phyloP scores from a whole-genome alignment of 805 yeast genomes.

The Scheffersomyces spartinae region DNA sequence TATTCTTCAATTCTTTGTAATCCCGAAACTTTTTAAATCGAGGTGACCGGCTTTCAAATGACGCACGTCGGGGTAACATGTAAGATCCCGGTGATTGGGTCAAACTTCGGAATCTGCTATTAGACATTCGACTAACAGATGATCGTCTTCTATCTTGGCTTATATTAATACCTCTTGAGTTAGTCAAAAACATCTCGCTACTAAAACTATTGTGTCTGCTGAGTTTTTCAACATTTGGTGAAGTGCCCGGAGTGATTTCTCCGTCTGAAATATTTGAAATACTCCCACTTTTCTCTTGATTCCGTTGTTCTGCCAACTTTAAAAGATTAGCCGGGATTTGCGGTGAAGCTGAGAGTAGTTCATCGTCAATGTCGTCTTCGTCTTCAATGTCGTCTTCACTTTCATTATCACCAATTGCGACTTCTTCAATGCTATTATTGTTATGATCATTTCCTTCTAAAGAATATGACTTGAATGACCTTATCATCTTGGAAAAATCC shows the following conservation, averaged over 20 bases:
- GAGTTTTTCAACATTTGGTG: slow-evolving; percentile 12
- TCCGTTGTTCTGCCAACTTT: slow-evolving; percentile 40
- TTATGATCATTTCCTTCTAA: not conserved
- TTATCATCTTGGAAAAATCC: not conserved
- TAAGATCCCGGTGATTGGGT: too few species aligned
- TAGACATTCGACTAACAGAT: slow-evolving; percentile 18
- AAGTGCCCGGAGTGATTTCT: slow-evolving; percentile 17
- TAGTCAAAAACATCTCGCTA: slow-evolving; percentile 7
- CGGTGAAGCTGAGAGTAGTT: slow-evolving; percentile 48
- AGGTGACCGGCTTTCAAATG: too few species aligned
- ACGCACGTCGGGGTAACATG: too few species aligned
- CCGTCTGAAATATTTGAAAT: slow-evolving; percentile 7
- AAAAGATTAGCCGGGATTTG: slow-evolving; percentile 55
- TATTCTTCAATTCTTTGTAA: slow-evolving; percentile 1
- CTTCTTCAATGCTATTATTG: slow-evolving; percentile 1
- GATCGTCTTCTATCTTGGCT: slow-evolving; percentile 17
- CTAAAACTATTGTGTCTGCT: slow-evolving; percentile 13
- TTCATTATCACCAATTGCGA: slow-evolving; percentile 5
- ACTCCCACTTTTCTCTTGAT: slow-evolving; percentile 19
- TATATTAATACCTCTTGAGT: slow-evolving; percentile 8
- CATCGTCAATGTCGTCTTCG: slow-evolving; percentile 33
- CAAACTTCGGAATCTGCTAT: slow-evolving; percentile 9
- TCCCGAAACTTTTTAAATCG: slow-evolving; percentile 2
- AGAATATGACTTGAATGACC: not conserved
- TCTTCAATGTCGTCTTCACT: slow-evolving; percentile 16